Evolutionary conservation across 768 basidiomycete genomes (phyloP), one percentile per base, ranked within the genome.

Genomic region (Rhodotorula taiwanensis): DNA sequence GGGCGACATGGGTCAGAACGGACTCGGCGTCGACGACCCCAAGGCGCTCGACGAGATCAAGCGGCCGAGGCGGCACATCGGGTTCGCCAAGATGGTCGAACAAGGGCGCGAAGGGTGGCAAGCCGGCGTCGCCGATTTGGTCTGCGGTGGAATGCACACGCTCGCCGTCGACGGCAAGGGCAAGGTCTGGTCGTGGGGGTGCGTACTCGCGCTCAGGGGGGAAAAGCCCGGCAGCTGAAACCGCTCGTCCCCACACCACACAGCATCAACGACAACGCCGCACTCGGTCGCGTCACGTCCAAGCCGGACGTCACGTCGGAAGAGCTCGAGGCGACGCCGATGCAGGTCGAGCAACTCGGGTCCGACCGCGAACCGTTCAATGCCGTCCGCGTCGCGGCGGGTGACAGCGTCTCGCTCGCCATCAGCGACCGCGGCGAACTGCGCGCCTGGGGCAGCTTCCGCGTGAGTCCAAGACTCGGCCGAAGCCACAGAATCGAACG

Each of bases 1-100:
- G 23, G 92, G 91, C 31, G 92, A 94, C 76, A 90, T 91, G 78
- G 93, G 92, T 34, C 93, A 98, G 76, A 87, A 95, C 72, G 95
- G 93, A 36, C 83, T 94, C 79, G 94, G 94, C 5, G 33, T 84
- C 7, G 83, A 85, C 67, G 14, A 27, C 4, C n/a, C 34, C 16
- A 25, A 4, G 30, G 73, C 78, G 52, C 78, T 90, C 36, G 83
- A 79, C 60, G 89, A 94, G 75, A 80, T 86, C 59, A 77, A 80
- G 56, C 86, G 85, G 67, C 92, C 92, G 14, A 85, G 82, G 72
- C 60, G 84, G 60, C 91, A 89, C 74, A 65, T 76, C 0, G 89
- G 86, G 85, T 81, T 88, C 28, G 85, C 90, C 70, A 78, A 84
- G 72, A 82, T 86, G 75, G 88, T 90, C 20, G 78, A 81, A 60